Conservation (phyloP, 345 rosid genomes). For the Psidium friedrichsthalianum region DNA sequence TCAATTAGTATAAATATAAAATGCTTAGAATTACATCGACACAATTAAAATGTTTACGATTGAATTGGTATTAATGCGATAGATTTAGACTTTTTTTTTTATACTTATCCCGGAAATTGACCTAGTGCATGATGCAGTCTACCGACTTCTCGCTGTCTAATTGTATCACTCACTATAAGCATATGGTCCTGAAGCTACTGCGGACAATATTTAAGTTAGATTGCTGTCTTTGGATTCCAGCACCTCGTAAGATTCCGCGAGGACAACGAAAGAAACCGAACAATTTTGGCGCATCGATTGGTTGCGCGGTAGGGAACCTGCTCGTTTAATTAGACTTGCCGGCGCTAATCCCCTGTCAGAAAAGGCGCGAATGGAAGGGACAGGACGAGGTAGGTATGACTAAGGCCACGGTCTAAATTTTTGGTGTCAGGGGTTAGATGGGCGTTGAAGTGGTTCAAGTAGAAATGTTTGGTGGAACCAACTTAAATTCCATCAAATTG, state of each 20-base stretch:
- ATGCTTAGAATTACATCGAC: too few relatives aligned
- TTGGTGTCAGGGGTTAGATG: background rate
- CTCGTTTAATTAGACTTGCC: background rate
- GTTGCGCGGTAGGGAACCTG: background rate
- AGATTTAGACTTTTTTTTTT: too few relatives aligned
- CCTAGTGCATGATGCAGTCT: background rate
- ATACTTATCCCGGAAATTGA: too few relatives aligned
- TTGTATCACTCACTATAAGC: background rate
- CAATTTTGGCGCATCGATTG: background rate
- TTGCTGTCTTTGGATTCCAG: background rate
- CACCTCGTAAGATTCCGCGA: background rate
- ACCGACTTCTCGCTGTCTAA: background rate
- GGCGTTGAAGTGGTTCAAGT: background rate
- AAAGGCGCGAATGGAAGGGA: background rate
- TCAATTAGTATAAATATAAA: too few relatives aligned
- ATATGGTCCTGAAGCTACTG: background rate
- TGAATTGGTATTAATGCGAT: too few relatives aligned
- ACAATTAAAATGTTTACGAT: too few relatives aligned
- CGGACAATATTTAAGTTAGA: background rate
- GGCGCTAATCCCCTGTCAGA: background rate
- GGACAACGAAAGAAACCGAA: background rate
- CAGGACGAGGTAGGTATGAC: background rate
- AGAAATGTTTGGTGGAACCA: background rate
- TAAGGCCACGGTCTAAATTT: background rate
- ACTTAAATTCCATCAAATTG: background rate